Conservation (phyloP, 2,329 filamentous ascomycete species). For the Aspergillus eucalypticola region DNA sequence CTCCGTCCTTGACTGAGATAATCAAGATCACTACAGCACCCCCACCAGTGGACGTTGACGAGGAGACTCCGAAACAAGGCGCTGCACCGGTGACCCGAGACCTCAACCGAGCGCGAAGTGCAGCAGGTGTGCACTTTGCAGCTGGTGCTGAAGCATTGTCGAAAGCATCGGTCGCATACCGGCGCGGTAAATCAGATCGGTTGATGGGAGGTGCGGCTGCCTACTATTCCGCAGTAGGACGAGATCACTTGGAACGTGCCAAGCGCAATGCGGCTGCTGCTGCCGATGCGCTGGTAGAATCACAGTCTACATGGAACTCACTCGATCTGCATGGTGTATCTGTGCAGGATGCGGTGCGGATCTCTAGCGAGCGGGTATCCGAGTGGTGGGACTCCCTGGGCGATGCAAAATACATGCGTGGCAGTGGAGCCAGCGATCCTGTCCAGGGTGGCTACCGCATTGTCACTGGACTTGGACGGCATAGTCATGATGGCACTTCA, state of each 20-base stretch:
- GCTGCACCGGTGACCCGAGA: constrained; percentile 18
- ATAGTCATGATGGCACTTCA: constrained; percentile 74
- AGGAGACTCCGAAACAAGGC: constrained; percentile 20
- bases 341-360: constrained; percentile 77
- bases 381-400: constrained; percentile 76
- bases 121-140: constrained; percentile 48
- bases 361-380: constrained; percentile 66
- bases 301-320: constrained; percentile 60
- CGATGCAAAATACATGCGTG: constrained; percentile 58
- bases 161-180: constrained; percentile 60
- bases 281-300: constrained; percentile 69
- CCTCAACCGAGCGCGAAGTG: constrained; percentile 32
- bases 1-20: constrained; percentile 36
- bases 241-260: constrained; percentile 61
- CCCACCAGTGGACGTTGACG: constrained; percentile 25
- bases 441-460: constrained; percentile 66
- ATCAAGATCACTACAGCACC: constrained; percentile 45
- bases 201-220: constrained; percentile 74
- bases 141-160: constrained; percentile 55
- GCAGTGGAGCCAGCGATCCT: constrained; percentile 35
- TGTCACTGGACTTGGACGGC: constrained; percentile 77
- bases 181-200: constrained; percentile 66
- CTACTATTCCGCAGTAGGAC: constrained; percentile 72
- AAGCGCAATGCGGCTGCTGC: constrained; percentile 62
- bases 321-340: constrained; percentile 83